phyloP scores from a whole-genome alignment of 257 asterid species.

The Solanum megistacrolobum region DNA sequence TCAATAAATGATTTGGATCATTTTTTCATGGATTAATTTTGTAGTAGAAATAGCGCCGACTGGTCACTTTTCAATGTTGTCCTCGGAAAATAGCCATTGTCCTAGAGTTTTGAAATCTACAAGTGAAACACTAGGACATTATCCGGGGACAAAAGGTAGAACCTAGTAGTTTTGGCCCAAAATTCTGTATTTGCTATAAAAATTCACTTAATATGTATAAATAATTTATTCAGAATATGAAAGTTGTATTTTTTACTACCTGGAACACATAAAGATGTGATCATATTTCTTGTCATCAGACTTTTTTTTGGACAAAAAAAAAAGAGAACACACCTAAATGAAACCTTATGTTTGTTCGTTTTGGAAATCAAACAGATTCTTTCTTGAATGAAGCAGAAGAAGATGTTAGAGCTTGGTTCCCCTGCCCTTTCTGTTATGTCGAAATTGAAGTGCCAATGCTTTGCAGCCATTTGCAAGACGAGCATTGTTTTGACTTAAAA shows the following conservation, averaged over 20 bases:
- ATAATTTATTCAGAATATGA: background rate
- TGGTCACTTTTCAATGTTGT: background rate
- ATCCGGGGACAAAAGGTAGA: background rate
- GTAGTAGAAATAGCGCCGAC: background rate
- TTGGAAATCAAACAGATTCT: conserved; percentile 17
- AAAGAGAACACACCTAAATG: background rate
- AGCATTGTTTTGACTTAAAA: conserved; percentile 64
- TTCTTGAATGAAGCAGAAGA: conserved; percentile 31
- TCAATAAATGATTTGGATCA: background rate
- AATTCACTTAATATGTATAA: background rate
- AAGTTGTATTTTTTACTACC: background rate
- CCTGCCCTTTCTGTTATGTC: conserved; percentile 77
- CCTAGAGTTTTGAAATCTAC: background rate
- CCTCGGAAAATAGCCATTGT: background rate
- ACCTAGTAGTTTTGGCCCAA: background rate
- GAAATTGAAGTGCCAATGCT: conserved; percentile 60
- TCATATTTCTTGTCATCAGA: background rate
- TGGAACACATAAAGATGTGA: background rate
- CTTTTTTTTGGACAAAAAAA: background rate
- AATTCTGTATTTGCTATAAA: background rate
- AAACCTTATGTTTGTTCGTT: background rate
- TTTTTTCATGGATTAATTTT: background rate
- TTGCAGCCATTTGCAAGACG: conserved; percentile 67
- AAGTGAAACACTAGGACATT: background rate
- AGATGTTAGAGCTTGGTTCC: conserved; percentile 68